Evolutionary conservation across 148 eudicot species (phyloP).

Genomic region (Diospyros lotus): DNA sequence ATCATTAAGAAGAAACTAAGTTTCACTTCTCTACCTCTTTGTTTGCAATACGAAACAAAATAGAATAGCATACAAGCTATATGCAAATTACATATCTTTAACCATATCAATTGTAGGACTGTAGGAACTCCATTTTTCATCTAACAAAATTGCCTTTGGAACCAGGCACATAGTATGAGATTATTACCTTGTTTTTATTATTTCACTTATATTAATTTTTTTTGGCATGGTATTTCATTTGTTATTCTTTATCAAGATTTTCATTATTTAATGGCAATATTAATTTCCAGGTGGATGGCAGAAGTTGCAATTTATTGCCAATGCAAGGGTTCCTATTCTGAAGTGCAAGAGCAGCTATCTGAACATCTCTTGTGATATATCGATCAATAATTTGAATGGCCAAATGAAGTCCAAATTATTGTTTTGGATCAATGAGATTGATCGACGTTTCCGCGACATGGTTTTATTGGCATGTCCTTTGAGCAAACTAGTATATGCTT

Average conservation of each 20-base stretch:
- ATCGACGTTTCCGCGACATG: conserved; percentile 81
- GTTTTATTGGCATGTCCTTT: conserved; percentile 72
- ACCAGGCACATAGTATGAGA: background rate
- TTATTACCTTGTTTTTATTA: background rate
- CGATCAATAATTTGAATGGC: conserved; percentile 72
- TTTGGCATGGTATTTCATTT: background rate
- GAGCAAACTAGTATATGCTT: conserved; percentile 7
- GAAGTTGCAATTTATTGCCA: conserved; percentile 48
- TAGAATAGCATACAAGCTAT: background rate
- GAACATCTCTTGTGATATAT: conserved; percentile 86
- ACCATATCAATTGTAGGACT: background rate
- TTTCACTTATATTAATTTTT: background rate
- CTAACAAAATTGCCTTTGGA: background rate
- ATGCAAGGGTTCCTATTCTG: conserved; percentile 87
- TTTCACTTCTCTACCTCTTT: too few relatives aligned
- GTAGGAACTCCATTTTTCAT: background rate
- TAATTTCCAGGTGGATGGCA: conserved; percentile 59
- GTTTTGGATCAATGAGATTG: conserved; percentile 75
- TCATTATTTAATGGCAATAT: conserved; percentile 1
- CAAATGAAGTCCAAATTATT: conserved; percentile 90
- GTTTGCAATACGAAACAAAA: background rate
- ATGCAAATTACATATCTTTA: background rate
- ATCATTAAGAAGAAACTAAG: too few relatives aligned
- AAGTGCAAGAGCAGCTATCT: conserved; percentile 49
- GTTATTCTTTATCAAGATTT: conserved; percentile 4